Base-by-base conservation (phyloP, 1,284 basidiomycete species). In the Xerocomus minutiporus region DNA sequence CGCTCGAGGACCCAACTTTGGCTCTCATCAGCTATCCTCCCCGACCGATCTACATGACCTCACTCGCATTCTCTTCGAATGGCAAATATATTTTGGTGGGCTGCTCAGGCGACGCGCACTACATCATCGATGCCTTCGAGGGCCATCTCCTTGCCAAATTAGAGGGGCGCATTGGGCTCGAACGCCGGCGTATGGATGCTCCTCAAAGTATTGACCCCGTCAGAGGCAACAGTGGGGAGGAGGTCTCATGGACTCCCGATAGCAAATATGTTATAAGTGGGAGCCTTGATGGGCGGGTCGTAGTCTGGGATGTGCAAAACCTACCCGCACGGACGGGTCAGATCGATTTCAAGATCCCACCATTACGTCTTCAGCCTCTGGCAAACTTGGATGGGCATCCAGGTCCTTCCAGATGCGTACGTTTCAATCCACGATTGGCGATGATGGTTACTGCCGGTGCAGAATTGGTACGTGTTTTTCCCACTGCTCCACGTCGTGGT, bases 1-100 rank as follows among this genome's bases (percentile, higher is more conserved):
- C 82, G 1, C 78, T 99, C 25, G 83, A 91, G 57, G 94, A 97
- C 65, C 82, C 86, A 1, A 83, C 86, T 2, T 75, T 95, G 6
- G 71, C 79, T 15, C 77, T 80, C 44, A 80, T 90, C 47, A 85
- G 83, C 53, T 89, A 83, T 63, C 93, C 93, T 17, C 91, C 93
- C 13, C 83, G 92, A n/a, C 81, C 83, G 17, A 93, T 94, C 48
- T 87, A 85, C 62, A 91, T 97, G 77, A 97, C 97, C 1, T 95
- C 92, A 4, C 76, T 97, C 57, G 74, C 84, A 2, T 99, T 99
- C 72, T 94, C 91, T 4, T 84, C 88, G 29, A 90, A 93, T 64
- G 95, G 93, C 45, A 89, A 91, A 63, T 91, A 88, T 63, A 75
- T 99, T 23, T 81, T 99, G 23, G 85, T 97, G 15, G 96, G 96